Evolutionary conservation across 257 asterid species (phyloP).

Genomic region (Solanum corneliomulleri): DNA sequence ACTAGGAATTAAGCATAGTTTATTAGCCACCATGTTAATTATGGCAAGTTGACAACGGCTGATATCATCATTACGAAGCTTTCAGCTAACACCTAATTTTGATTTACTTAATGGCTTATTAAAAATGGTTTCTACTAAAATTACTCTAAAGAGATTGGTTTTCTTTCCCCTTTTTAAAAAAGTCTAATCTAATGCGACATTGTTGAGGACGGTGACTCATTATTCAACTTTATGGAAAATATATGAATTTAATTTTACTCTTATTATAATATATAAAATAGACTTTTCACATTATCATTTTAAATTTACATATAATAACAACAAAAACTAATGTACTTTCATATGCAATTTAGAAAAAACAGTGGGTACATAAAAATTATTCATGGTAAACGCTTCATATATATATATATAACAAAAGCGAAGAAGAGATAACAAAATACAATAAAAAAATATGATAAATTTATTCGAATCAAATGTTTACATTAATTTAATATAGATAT

Average conservation of each 20-base stretch:
- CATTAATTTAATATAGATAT: fast-evolving
- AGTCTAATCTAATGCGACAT: neutral
- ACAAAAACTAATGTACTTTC: no score
- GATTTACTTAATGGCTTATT: neutral
- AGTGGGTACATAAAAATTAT: no score
- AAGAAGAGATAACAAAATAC: no score
- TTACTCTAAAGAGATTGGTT: neutral
- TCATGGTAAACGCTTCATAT: no score
- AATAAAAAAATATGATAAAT: no score
- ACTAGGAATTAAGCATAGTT: neutral
- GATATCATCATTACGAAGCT: neutral
- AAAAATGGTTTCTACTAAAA: neutral
- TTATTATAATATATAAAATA: neutral
- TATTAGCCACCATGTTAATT: neutral
- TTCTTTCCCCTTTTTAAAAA: neutral
- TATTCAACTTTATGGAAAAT: neutral
- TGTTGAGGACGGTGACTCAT: neutral
- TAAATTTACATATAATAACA: neutral
- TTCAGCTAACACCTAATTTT: neutral
- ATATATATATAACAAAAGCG: no score
- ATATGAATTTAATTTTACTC: neutral
- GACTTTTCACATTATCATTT: neutral
- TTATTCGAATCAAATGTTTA: fast-evolving
- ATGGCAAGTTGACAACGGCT: neutral
- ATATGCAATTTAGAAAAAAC: no score